A percentile compares a stretch with the other conserved stretches of the same genome.
Evolutionary conservation across 2,329 filamentous ascomycete species (phyloP).

Genomic region (Emergomyces orientalis): DNA sequence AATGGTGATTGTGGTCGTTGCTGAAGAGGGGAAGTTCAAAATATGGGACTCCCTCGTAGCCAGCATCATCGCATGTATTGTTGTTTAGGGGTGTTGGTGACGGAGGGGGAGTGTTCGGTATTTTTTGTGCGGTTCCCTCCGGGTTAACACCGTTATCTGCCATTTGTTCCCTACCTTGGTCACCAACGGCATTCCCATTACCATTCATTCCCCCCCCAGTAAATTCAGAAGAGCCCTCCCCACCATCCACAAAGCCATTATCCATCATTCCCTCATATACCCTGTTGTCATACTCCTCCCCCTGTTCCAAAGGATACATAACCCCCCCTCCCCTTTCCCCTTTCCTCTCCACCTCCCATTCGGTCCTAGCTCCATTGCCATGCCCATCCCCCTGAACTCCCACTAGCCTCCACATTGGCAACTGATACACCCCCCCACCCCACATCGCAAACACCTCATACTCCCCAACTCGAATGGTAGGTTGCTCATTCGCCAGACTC

Average conservation of each 20-base stretch:
- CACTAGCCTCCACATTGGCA: neutral
- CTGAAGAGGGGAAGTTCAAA: neutral
- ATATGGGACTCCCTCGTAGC: neutral
- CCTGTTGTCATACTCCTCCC: neutral
- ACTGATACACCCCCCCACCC: neutral
- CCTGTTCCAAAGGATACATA: neutral
- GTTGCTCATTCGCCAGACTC: constrained; percentile 14
- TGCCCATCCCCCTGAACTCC: neutral
- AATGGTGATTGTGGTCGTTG: neutral
- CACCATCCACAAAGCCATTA: neutral
- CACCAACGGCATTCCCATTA: too few relatives aligned
- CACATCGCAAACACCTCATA: constrained; percentile 6
- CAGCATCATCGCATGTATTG: neutral
- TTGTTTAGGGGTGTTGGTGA: neutral
- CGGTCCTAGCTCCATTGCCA: neutral
- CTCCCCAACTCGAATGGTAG: neutral
- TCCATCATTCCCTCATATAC: neutral
- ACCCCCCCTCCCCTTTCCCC: neutral
- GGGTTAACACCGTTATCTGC: neutral
- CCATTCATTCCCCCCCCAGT: neutral
- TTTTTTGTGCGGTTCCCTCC: neutral
- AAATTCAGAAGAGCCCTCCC: neutral
- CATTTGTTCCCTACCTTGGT: neutral
- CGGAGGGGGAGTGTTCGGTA: neutral
- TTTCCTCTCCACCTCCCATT: neutral